Evolutionary conservation across 1,139 yeast species (phyloP), one percentile per base, ranked within the genome.

Genomic region (Taphrina confusa): DNA sequence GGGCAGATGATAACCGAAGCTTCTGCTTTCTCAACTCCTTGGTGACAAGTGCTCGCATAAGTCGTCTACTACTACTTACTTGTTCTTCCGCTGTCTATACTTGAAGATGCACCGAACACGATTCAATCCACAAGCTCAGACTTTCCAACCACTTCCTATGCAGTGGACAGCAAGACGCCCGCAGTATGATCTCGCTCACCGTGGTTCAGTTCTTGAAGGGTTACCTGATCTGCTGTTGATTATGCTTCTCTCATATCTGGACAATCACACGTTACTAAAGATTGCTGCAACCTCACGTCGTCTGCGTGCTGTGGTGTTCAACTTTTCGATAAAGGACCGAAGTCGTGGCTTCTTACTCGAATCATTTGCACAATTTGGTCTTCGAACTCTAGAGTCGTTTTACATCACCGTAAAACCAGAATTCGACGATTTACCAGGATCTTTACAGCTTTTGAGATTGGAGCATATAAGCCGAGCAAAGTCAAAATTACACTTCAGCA

Each of bases 371-470:
- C 27, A 23, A 4, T 22, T 20, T 23, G 6, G 14, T 23, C 25
- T 9, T 30, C 25, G 50, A 1, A 28, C 11, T 5, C 6, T 6
- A 2, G 8, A 5, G 11, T 4, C 25, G 6, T 6, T 3, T 23
- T 54, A 54, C 44, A 44, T 30, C 5, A 54, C 58, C 8, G 39
- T 27, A 16, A 20, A n/a, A 11, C 27, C 31, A n/a, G 34, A 22
- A 6, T 16, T 33, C 11, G 51, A 42, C 12, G 14, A 25, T 5
- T 18, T 42, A 28, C 31, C 58, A 12, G 16, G 16, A 22, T 36
- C 46, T n/a, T 18, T 44, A 44, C 50, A 34, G 12, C 25, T 54
- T 2, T 42, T n/a, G 6, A 20, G 51, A 11, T n/a, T 33, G 5
- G 44, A 33, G 2, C 11, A 9, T 4, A 31, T 54, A 6, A 18